Conservation (phyloP, 2,329 filamentous ascomycete genomes). For the Colletotrichum sp. region DNA sequence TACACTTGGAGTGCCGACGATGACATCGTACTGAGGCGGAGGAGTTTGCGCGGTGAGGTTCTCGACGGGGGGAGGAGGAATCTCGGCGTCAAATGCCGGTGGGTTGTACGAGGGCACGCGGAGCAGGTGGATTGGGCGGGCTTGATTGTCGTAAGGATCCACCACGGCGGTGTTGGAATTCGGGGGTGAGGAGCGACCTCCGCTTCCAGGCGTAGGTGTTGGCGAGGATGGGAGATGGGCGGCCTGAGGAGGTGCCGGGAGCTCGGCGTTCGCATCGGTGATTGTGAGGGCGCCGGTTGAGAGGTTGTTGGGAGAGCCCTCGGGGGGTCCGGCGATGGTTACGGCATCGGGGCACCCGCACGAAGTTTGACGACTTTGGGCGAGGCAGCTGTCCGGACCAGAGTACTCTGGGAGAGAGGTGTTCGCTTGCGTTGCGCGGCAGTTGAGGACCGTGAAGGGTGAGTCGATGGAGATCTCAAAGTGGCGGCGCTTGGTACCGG, state of each 20-base stretch:
- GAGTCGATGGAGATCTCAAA: conserved; percentile 98
- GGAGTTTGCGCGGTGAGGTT: conserved; percentile 68
- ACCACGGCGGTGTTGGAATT: conserved; percentile 5
- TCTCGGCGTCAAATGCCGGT: conserved; percentile 83
- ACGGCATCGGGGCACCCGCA: conserved; percentile 61
- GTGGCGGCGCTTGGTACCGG: conserved; percentile 76
- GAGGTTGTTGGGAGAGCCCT: conserved; percentile 67
- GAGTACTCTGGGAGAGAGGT: conserved; percentile 83
- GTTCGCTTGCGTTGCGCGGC: conserved; percentile 90
- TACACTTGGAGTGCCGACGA: conserved; percentile 73
- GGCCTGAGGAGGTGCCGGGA: conserved; percentile 58
- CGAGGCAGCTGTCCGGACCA: conserved; percentile 47
- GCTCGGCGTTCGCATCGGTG: conserved; percentile 37
- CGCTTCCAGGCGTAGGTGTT: conserved; percentile 22
- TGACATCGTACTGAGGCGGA: conserved; percentile 82
- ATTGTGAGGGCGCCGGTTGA: conserved; percentile 54
- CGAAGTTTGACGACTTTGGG: conserved; percentile 50
- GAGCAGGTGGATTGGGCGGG: conserved; percentile 83
- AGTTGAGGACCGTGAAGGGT: conserved; percentile 91
- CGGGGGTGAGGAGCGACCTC: background rate
- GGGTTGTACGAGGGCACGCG: conserved; percentile 87
- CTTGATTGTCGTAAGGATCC: conserved; percentile 29
- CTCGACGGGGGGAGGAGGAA: conserved; percentile 67
- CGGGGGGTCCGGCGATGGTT: conserved; percentile 70
- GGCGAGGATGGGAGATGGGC: conserved; percentile 49